These are phyloP conservation scores for Lablab purpureus DNA, from an alignment of 306 rosid species.

Conservation along the genomic window DNA sequence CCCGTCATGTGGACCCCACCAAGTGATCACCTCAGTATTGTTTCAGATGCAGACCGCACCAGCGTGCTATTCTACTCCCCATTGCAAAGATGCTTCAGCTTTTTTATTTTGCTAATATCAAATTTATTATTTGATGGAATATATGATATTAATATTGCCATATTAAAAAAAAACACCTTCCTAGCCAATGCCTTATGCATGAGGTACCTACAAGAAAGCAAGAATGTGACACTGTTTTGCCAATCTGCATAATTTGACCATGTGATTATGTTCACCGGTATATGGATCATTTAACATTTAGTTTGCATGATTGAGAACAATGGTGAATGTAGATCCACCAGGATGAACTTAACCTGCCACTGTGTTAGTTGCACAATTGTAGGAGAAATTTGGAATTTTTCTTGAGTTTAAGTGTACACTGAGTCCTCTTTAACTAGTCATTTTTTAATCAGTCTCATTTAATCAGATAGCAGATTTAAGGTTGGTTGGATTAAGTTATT, in stretches of 20 bases:
- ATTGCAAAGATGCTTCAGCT: not conserved
- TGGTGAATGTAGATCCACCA: not conserved
- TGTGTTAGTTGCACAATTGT: not conserved
- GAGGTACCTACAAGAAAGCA: slow-evolving; percentile 38
- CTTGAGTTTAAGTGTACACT: not conserved
- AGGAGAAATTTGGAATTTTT: not conserved
- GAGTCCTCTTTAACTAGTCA: not conserved
- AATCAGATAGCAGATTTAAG: not conserved
- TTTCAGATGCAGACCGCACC: slow-evolving; percentile 10
- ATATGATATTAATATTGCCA: not conserved
- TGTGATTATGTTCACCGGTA: not conserved
- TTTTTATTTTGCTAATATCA: not conserved
- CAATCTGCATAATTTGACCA: not conserved
- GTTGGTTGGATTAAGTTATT: not conserved
- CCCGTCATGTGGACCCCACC: slow-evolving; percentile 41
- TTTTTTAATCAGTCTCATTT: not conserved
- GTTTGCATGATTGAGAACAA: not conserved
- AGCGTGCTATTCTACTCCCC: not conserved
- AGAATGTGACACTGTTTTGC: slow-evolving; percentile 13
- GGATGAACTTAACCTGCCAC: not conserved
- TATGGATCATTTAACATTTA: not conserved
- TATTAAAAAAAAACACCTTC: not conserved
- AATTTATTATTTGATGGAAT: not conserved
- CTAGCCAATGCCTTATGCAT: slow-evolving; percentile 38
- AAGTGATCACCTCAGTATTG: slow-evolving; percentile 25